phyloP scores from a whole-genome alignment of 83 land plant genomes.

The Thuja plicata region DNA sequence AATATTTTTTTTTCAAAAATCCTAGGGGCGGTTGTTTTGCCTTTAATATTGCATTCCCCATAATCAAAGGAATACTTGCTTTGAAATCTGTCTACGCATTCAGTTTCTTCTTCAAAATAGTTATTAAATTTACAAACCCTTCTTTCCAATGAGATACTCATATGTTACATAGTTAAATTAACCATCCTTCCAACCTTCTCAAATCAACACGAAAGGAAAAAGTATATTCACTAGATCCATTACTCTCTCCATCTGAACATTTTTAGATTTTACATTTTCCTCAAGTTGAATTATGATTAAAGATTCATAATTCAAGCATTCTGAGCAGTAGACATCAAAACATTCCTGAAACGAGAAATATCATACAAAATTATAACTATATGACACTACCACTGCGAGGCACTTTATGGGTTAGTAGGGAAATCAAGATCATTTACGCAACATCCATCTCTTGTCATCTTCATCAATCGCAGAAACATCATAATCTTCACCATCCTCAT shows the following conservation, averaged over 20 bases:
- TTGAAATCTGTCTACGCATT: too few species aligned
- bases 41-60: too few species aligned
- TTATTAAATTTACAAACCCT: too few species aligned
- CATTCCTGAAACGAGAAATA: background rate
- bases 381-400: background rate
- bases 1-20: too few species aligned
- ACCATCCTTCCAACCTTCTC: background rate
- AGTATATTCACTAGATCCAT: background rate
- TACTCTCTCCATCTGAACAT: background rate
- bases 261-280: background rate
- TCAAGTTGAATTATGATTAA: background rate
- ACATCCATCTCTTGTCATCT: constrained; percentile 1
- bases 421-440: background rate
- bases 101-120: too few species aligned
- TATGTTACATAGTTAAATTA: too few species aligned
- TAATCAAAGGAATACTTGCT: too few species aligned
- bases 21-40: too few species aligned
- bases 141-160: too few species aligned
- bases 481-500: constrained; percentile 16
- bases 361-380: background rate
- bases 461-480: constrained; percentile 20
- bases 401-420: background rate
- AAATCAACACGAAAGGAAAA: background rate
- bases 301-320: background rate
- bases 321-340: background rate